phyloP scores from a whole-genome alignment of 129 eudicot species.

The Centaurea solstitialis region DNA sequence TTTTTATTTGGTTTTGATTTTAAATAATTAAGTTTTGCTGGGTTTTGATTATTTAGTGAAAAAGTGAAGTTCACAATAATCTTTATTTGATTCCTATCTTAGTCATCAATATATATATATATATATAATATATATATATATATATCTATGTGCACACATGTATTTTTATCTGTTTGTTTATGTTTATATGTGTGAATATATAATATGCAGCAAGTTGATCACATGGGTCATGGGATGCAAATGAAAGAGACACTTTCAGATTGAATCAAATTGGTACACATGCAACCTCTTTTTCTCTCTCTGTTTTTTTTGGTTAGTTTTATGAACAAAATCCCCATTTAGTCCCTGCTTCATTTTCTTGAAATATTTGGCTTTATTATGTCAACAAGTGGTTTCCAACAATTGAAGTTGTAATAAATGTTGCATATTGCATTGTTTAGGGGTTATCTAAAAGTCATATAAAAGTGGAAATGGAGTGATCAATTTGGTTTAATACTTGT shows the following conservation, averaged over 20 bases:
- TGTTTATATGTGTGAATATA: conserved; percentile 27
- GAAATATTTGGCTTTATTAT: background rate
- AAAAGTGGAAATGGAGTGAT: conserved; percentile 4
- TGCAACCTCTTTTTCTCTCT: conserved; percentile 4
- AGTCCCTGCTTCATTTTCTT: conserved; percentile 13
- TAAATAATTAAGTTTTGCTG: conserved; percentile 26
- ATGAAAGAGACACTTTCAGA: conserved; percentile 26
- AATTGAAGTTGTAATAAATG: conserved; percentile 2
- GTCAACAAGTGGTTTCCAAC: background rate
- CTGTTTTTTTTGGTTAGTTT: conserved; percentile 6
- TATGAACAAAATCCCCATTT: conserved; percentile 13
- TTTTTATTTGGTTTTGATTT: conserved; percentile 30
- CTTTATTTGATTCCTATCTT: conserved; percentile 38
- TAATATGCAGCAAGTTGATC: conserved; percentile 37
- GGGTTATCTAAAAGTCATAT: background rate
- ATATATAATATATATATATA: conserved; percentile 1
- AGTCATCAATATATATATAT: conserved; percentile 18
- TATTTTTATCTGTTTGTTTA: conserved; percentile 2
- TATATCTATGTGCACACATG: conserved; percentile 13
- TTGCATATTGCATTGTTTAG: background rate
- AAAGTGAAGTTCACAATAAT: conserved; percentile 34
- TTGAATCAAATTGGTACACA: conserved; percentile 43
- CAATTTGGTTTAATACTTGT: background rate
- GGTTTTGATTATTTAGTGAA: conserved; percentile 30
- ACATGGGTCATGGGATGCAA: conserved; percentile 36